Evolutionary conservation across 257 asterid species (phyloP).

Genomic region (Mentha longifolia): DNA sequence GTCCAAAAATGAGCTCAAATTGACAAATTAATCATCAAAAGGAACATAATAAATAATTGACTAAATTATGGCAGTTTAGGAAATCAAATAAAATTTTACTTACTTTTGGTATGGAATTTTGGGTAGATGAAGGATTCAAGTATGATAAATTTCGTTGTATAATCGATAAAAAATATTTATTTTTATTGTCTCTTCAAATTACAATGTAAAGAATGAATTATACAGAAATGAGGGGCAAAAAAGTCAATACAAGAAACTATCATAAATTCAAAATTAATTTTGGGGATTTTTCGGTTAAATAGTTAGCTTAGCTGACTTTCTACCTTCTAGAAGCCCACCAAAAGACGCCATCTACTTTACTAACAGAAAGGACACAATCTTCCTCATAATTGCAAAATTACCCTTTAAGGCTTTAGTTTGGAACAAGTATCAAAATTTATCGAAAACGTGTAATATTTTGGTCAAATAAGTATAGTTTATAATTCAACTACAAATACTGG

Average conservation of each 20-base stretch:
- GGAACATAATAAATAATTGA: too few relatives aligned
- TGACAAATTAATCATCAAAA: background rate
- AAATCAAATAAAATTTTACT: too few relatives aligned
- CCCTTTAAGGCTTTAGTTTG: background rate
- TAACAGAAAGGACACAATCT: background rate
- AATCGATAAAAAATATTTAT: too few relatives aligned
- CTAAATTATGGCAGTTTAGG: background rate
- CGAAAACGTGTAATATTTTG: background rate
- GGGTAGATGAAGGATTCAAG: too few relatives aligned
- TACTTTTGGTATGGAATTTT: too few relatives aligned
- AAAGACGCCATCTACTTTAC: background rate
- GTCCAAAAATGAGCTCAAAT: constrained; percentile 27
- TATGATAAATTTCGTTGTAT: too few relatives aligned
- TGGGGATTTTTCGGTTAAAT: background rate
- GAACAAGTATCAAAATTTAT: too few relatives aligned
- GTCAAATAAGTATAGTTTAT: background rate
- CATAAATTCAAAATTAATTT: constrained; percentile 1
- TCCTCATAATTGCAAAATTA: background rate
- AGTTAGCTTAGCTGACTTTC: constrained; percentile 34
- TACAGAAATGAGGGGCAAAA: constrained; percentile 1
- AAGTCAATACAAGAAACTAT: background rate
- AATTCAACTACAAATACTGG: too few relatives aligned
- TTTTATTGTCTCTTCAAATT: too few relatives aligned
- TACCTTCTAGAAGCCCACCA: constrained; percentile 40
- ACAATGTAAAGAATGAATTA: too few relatives aligned